These are phyloP conservation scores for Pichia kluyveri DNA, from an alignment of 805 yeast species.

Conservation along the genomic window DNA sequence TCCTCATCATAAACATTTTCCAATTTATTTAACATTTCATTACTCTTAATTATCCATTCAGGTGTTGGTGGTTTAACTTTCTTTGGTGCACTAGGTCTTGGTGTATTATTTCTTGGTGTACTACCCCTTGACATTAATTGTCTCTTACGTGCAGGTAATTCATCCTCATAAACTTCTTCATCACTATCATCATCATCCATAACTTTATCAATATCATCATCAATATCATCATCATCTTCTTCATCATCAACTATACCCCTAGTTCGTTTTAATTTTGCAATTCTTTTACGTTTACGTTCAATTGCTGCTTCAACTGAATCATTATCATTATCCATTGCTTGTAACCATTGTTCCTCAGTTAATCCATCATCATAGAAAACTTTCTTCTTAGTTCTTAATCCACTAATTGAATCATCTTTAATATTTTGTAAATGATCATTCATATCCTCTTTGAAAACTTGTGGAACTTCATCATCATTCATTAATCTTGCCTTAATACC, in stretches of 20 bases:
- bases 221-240: conserved; percentile 16
- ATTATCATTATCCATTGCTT: conserved; percentile 68
- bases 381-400: conserved; percentile 56
- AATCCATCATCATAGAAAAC: conserved; percentile 58
- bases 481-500: conserved; percentile 40
- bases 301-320: conserved; percentile 55
- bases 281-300: conserved; percentile 34
- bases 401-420: conserved; percentile 31
- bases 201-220: conserved; percentile 12
- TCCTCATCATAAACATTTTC: conserved; percentile 33
- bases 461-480: conserved; percentile 69
- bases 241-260: conserved; percentile 5
- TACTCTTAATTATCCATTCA: conserved; percentile 8
- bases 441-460: conserved; percentile 59
- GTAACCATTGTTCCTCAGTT: conserved; percentile 72
- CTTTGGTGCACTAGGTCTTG: not conserved
- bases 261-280: conserved; percentile 30
- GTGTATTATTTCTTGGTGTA: conserved; percentile 4
- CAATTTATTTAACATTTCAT: conserved; percentile 5
- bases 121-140: conserved; percentile 9
- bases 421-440: conserved; percentile 33
- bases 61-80: conserved; percentile 9
- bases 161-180: conserved; percentile 11
- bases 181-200: conserved; percentile 7
- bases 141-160: conserved; percentile 8